phyloP scores from a whole-genome alignment of 495 filamentous ascomycete species.

The Annulohypoxylon bovei region DNA sequence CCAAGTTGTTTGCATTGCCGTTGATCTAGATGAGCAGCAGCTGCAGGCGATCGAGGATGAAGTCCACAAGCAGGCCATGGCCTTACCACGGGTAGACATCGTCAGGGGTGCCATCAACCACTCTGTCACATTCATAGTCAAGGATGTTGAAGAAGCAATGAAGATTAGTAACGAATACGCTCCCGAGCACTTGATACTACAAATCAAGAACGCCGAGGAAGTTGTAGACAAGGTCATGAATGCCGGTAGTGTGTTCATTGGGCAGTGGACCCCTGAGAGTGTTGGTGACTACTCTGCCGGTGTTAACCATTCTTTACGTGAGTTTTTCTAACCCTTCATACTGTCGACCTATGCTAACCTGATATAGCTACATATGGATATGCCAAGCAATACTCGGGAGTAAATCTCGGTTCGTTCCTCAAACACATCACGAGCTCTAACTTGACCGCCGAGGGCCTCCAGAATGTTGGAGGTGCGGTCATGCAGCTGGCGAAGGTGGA shows the following conservation, averaged over 20 bases:
- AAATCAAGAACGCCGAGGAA: slow-evolving; percentile 76
- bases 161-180: slow-evolving; percentile 90
- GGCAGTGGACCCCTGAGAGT: slow-evolving; percentile 94
- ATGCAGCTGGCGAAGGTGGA: slow-evolving; percentile 95
- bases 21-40: slow-evolving; percentile 76
- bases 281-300: slow-evolving; percentile 98
- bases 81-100: slow-evolving; percentile 88
- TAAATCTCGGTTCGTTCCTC: slow-evolving; percentile 92
- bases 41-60: slow-evolving; percentile 88
- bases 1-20: slow-evolving; percentile 91
- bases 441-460: slow-evolving; percentile 83
- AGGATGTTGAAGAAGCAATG: slow-evolving; percentile 85
- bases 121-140: slow-evolving; percentile 87
- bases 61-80: slow-evolving; percentile 87
- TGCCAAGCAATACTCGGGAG: slow-evolving; percentile 96
- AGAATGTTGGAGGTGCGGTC: slow-evolving; percentile 84
- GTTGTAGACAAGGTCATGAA: slow-evolving; percentile 85
- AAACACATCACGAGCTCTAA: slow-evolving; percentile 97
- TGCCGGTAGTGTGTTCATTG: slow-evolving; percentile 94
- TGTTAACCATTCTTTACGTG: slow-evolving; percentile 96
- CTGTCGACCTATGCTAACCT: neutral
- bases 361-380: slow-evolving; percentile 92
- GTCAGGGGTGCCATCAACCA: slow-evolving; percentile 91
- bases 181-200: slow-evolving; percentile 96
- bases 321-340: slow-evolving; percentile 51